phyloP scores from a whole-genome alignment of 306 rosid species.

The Herpetospermum pedunculosum region DNA sequence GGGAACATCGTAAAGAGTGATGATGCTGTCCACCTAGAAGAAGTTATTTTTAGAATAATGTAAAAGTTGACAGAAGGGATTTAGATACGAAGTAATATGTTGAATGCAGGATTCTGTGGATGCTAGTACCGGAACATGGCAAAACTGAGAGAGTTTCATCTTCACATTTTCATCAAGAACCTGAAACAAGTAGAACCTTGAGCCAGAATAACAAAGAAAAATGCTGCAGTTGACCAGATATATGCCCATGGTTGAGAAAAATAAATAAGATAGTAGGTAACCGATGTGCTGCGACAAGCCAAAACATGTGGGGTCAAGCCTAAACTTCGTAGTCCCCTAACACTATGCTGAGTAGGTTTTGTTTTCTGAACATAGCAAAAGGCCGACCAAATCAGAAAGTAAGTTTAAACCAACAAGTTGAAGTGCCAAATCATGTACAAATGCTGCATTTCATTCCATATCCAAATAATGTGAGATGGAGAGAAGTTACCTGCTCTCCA shows the following conservation, averaged over 20 bases:
- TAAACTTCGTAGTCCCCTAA: conserved; percentile 32
- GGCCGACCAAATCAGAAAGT: neutral
- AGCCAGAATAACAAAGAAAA: conserved; percentile 9
- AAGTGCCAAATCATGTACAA: neutral
- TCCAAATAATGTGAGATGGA: neutral
- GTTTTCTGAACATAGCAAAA: conserved; percentile 28
- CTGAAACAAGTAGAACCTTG: conserved; percentile 26
- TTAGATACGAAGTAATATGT: neutral
- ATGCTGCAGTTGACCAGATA: neutral
- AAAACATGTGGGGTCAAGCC: conserved; percentile 38
- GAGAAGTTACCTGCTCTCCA: conserved; percentile 35
- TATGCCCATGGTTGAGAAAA: neutral
- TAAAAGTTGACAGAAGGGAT: neutral
- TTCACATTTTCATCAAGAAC: conserved; percentile 62
- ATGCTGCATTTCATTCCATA: neutral
- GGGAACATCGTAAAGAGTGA: conserved; percentile 86
- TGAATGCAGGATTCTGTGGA: neutral
- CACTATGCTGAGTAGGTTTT: conserved; percentile 46
- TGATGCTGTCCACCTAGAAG: conserved; percentile 58
- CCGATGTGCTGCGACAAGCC: conserved; percentile 45
- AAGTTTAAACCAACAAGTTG: neutral
- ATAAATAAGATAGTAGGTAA: conserved; percentile 3
- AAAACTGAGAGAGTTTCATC: conserved; percentile 77
- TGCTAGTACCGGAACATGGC: conserved; percentile 74
- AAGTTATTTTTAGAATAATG: neutral